Evolutionary conservation across 495 filamentous ascomycete species (phyloP).

Genomic region (Hypoxylon fragiforme): DNA sequence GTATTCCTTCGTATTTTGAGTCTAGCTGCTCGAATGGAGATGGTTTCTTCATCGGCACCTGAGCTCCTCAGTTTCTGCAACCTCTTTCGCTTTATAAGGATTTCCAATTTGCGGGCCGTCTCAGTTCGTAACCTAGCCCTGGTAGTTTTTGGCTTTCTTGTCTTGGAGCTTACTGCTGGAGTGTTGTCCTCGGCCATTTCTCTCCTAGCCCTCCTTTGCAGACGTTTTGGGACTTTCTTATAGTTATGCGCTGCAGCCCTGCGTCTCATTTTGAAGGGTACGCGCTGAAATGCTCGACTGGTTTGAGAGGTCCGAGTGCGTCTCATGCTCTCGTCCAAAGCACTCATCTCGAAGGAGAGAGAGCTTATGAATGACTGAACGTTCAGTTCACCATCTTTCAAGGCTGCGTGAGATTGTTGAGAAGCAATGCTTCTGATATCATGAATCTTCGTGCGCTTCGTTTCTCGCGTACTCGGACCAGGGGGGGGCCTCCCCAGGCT

Average conservation of each 20-base stretch:
- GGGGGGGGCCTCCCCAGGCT: constrained; percentile 40
- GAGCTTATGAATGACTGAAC: constrained; percentile 78
- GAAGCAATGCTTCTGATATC: constrained; percentile 73
- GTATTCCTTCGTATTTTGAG: constrained; percentile 73
- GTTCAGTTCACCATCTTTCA: constrained; percentile 78
- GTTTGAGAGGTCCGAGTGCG: constrained; percentile 67
- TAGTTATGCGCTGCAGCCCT: constrained; percentile 94
- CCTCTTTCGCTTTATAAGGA: constrained; percentile 61
- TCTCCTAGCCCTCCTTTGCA: constrained; percentile 68
- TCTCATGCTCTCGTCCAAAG: constrained; percentile 77
- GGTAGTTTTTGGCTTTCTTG: constrained; percentile 69
- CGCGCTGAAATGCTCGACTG: constrained; percentile 82
- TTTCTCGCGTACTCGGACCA: constrained; percentile 51
- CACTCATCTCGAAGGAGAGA: constrained; percentile 84
- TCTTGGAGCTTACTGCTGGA: constrained; percentile 72
- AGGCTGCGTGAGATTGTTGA: constrained; percentile 69
- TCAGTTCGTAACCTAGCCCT: constrained; percentile 76
- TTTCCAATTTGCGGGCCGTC: constrained; percentile 71
- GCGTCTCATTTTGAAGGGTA: constrained; percentile 80
- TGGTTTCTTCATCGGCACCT: constrained; percentile 35
- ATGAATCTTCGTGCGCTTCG: constrained; percentile 64
- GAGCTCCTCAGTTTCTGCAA: constrained; percentile 55
- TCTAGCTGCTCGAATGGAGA: constrained; percentile 49
- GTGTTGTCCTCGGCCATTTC: constrained; percentile 96
- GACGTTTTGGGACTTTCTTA: constrained; percentile 81